Evolutionary conservation across 768 basidiomycete genomes (phyloP), one percentile per base, ranked within the genome.

Genomic region (Podaxis sp.): DNA sequence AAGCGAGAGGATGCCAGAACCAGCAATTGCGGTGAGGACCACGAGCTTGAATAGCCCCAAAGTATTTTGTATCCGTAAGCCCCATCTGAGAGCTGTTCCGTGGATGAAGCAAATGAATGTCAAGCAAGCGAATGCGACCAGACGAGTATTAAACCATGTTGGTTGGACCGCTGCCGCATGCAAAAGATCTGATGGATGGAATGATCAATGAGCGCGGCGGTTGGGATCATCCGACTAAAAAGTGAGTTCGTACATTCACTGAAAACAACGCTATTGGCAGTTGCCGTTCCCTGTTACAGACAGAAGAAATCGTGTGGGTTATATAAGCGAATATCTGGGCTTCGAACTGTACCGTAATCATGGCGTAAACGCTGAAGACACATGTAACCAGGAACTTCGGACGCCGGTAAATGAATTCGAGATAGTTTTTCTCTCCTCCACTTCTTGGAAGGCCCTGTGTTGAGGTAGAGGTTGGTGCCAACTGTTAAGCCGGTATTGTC

Each of bases 351-450:
- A 86, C 88, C 51, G 82, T 79, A 44, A 88, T 79, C 4, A 88
- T 66, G 1, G 83, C 78, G 68, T 88, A 90, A 17, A 80, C 72
- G 2, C 84, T 79, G 65, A 82, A 90, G 7, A 79, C 68, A 66
- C 87, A 90, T 3, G 87, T 86, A 13, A 76, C 78, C 68, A 91
- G 71, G 67, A 86, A 88, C 54, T 77, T 80, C 5, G 89, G 90
- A 3, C 78, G 77, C 51, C 82, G 76, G 72, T 83, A 91, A n/a
- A 90, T 82, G 69, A 80, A 89, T 64, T 90, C 88, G 40, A 91
- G 73, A 67, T 91, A 91, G 56, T 86, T 88, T 75, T 90, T 91
- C 76, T 91, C 89, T 2, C 87, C 90, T 0, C 90, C 90, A 59
- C 80, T 90, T 2, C 84, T 77, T 1, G 90, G 90, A 2, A 91